These are phyloP conservation scores for Cyberlindnera bimundalis DNA, from an alignment of 805 yeast genomes.

Conservation along the genomic window DNA sequence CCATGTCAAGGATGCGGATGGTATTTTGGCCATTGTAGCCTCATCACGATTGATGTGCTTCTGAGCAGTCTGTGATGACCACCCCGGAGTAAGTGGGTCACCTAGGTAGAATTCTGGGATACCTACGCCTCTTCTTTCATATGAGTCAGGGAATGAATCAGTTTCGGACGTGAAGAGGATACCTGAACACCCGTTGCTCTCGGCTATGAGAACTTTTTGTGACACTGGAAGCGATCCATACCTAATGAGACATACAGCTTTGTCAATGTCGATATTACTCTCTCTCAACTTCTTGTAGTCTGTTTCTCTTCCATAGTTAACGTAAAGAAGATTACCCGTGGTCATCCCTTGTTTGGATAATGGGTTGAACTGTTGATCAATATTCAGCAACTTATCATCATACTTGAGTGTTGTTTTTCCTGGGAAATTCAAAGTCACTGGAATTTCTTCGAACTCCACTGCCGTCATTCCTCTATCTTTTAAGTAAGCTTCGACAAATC, in stretches of 20 bases:
- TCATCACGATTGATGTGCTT: constrained; percentile 41
- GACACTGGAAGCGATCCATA: constrained; percentile 52
- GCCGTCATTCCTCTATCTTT: constrained; percentile 50
- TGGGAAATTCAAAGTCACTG: constrained; percentile 67
- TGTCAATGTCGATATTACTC: constrained; percentile 39
- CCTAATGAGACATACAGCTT: constrained; percentile 54
- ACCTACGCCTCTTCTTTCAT: constrained; percentile 47
- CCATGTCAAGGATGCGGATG: constrained; percentile 76
- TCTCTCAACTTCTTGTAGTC: constrained; percentile 48
- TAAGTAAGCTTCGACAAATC: constrained; percentile 60
- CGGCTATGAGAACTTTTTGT: constrained; percentile 53
- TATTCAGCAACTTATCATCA: constrained; percentile 25
- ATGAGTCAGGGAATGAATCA: constrained; percentile 31
- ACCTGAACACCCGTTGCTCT: constrained; percentile 55
- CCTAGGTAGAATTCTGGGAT: constrained; percentile 65
- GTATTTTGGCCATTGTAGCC: constrained; percentile 61
- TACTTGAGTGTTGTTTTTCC: constrained; percentile 29
- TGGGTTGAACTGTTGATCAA: constrained; percentile 59
- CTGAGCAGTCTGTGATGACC: constrained; percentile 43
- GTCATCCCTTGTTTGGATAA: constrained; percentile 58
- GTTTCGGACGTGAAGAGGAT: constrained; percentile 55
- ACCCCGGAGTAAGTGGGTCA: constrained; percentile 77
- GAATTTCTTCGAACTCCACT: constrained; percentile 48
- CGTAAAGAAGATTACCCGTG: constrained; percentile 54
- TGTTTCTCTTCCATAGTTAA: constrained; percentile 55